Evolutionary conservation across 179 eudicot genomes (phyloP).

Genomic region (Beta macrorhiza): DNA sequence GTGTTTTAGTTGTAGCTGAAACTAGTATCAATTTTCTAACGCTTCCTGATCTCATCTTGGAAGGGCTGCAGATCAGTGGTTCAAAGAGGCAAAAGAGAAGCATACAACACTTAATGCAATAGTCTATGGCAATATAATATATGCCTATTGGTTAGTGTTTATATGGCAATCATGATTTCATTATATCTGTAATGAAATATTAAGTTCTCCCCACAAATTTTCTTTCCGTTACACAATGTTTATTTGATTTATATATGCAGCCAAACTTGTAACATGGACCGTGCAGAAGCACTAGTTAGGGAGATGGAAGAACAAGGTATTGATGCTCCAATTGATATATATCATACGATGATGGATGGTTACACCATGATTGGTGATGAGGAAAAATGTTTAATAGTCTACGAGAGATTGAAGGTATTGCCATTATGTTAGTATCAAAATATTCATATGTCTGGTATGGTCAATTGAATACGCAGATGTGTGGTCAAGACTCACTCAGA

Average conservation of each 20-base stretch:
- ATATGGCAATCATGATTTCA: neutral
- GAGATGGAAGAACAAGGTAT: slow-evolving; percentile 99
- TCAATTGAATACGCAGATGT: slow-evolving; percentile 1
- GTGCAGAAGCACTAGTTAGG: slow-evolving; percentile 87
- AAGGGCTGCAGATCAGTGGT: slow-evolving; percentile 98
- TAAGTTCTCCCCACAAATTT: neutral
- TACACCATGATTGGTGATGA: slow-evolving; percentile 84
- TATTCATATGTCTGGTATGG: slow-evolving; percentile 1
- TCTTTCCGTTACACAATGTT: neutral
- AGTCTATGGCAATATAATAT: slow-evolving; percentile 85
- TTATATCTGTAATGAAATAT: neutral
- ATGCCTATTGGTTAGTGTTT: slow-evolving; percentile 74
- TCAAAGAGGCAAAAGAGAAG: slow-evolving; percentile 83
- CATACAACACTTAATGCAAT: slow-evolving; percentile 60
- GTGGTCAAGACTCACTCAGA: neutral
- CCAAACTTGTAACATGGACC: slow-evolving; percentile 68
- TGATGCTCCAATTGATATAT: slow-evolving; percentile 89
- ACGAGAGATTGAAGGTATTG: slow-evolving; percentile 77
- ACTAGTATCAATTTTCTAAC: slow-evolving; percentile 26
- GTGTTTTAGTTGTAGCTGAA: neutral
- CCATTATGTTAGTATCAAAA: slow-evolving; percentile 14
- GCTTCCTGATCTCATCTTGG: slow-evolving; percentile 41
- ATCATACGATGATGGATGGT: slow-evolving; percentile 98
- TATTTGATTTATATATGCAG: slow-evolving; percentile 35
- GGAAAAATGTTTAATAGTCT: slow-evolving; percentile 83